A percentile compares a stretch with the other conserved stretches of the same genome.
Conservation (phyloP, 129 eudicot species). For the Apium graveolens region DNA sequence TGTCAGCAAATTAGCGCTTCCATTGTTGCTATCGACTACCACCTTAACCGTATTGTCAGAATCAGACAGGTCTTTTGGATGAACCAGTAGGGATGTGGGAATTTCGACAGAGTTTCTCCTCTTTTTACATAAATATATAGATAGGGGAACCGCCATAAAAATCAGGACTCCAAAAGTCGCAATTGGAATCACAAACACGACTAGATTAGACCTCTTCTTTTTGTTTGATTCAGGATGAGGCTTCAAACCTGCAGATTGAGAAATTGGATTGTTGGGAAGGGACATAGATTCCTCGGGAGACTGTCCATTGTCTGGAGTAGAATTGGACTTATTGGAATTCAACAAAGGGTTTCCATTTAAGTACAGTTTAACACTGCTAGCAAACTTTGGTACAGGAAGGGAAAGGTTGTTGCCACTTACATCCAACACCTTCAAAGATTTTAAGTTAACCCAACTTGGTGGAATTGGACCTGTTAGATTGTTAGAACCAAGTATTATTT, state of each 20-base stretch:
- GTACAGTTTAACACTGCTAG: slow-evolving; percentile 26
- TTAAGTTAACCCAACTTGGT: slow-evolving; percentile 46
- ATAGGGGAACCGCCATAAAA: slow-evolving; percentile 32
- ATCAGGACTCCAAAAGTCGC: slow-evolving; percentile 30
- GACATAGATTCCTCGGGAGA: slow-evolving; percentile 11
- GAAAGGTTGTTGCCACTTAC: slow-evolving; percentile 60
- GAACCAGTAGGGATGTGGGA: slow-evolving; percentile 55
- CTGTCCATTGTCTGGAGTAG: slow-evolving; percentile 21
- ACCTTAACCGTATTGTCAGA: slow-evolving; percentile 47
- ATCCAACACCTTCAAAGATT: slow-evolving; percentile 48
- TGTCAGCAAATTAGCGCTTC: slow-evolving; percentile 23
- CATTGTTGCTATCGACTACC: slow-evolving; percentile 39
- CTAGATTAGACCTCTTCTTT: slow-evolving; percentile 20
- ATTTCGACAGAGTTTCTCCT: slow-evolving; percentile 18
- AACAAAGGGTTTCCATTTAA: slow-evolving; percentile 41
- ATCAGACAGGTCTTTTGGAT: slow-evolving; percentile 63
- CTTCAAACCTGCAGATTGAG: slow-evolving; percentile 17
- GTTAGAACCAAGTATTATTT: slow-evolving; percentile 34
- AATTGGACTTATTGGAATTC: slow-evolving; percentile 32
- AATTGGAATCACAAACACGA: slow-evolving; percentile 30
- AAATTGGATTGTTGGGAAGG: slow-evolving; percentile 7
- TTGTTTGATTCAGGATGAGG: slow-evolving; percentile 12
- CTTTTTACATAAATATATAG: slow-evolving; percentile 25
- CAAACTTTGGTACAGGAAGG: slow-evolving; percentile 43
- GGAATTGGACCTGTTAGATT: slow-evolving; percentile 63